Evolutionary conservation across 805 yeast species (phyloP).

Genomic region (Starmerella asiatica): DNA sequence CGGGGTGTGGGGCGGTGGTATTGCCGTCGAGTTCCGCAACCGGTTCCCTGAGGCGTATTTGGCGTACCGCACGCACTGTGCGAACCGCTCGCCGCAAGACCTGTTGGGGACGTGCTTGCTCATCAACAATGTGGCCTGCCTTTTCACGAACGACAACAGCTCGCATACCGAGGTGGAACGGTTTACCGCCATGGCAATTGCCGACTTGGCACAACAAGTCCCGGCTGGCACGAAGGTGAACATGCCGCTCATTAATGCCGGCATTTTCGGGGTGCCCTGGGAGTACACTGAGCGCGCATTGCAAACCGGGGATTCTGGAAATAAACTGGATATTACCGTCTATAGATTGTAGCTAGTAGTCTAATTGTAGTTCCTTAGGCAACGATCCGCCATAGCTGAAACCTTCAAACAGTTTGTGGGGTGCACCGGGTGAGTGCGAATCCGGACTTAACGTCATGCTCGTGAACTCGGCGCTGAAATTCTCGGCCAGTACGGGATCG

Average conservation of each 20-base stretch:
- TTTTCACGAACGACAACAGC: conserved; percentile 47
- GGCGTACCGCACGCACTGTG: conserved; percentile 36
- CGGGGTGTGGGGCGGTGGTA: conserved; percentile 80
- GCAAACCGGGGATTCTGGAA: conserved; percentile 17
- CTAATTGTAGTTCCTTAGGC: conserved; percentile 5
- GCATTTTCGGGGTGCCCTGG: conserved; percentile 75
- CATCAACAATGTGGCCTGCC: conserved; percentile 45
- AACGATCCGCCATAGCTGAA: conserved; percentile 22
- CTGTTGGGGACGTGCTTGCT: conserved; percentile 46
- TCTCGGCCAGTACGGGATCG: conserved; percentile 71
- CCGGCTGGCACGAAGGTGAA: conserved; percentile 27
- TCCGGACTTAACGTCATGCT: conserved; percentile 34
- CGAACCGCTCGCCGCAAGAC: conserved; percentile 19
- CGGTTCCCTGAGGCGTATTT: conserved; percentile 46
- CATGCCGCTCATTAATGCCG: conserved; percentile 72
- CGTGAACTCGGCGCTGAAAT: conserved; percentile 70
- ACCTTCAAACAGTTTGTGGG: conserved; percentile 16
- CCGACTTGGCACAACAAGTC: conserved; percentile 32
- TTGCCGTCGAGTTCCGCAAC: conserved; percentile 45
- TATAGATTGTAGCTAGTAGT: conserved; percentile 24
- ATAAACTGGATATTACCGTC: conserved; percentile 32
- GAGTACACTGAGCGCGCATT: conserved; percentile 45
- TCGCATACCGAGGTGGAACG: conserved; percentile 35
- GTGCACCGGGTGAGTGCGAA: conserved; percentile 1
- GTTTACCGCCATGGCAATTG: conserved; percentile 39